A percentile compares a stretch with the other conserved stretches of the same genome.
phyloP scores from a whole-genome alignment of 148 eudicot species.

The Cornus kousa region DNA sequence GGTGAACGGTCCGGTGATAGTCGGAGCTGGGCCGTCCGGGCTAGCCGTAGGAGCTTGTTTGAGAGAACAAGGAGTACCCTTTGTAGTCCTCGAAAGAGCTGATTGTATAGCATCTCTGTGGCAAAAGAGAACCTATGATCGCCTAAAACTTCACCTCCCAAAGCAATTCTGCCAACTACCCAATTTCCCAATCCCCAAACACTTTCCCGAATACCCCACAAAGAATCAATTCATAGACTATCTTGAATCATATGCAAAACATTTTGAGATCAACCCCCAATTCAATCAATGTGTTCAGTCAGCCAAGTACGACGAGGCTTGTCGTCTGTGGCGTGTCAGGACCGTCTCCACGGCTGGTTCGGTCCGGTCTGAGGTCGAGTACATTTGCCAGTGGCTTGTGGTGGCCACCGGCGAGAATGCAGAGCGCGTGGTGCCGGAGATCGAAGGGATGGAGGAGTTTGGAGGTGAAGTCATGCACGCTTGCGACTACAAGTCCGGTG shows the following conservation, averaged over 20 bases:
- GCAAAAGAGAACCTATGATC: conserved; percentile 79
- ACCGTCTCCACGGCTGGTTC: conserved; percentile 23
- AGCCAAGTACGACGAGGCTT: conserved; percentile 64
- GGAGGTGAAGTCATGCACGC: conserved; percentile 72
- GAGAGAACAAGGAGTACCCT: conserved; percentile 67
- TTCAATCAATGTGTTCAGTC: conserved; percentile 68
- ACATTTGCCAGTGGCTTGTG: conserved; percentile 76
- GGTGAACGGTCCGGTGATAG: conserved; percentile 89
- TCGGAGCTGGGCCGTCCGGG: conserved; percentile 91
- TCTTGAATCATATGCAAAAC: conserved; percentile 64
- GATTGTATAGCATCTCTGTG: conserved; percentile 89
- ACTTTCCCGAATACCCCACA: conserved; percentile 76
- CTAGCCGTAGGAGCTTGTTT: conserved; percentile 84
- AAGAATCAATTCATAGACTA: conserved; percentile 77
- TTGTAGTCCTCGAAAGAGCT: conserved; percentile 60
- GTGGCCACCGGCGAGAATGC: conserved; percentile 97
- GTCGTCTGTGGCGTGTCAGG: conserved; percentile 64
- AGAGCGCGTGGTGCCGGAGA: conserved; percentile 65
- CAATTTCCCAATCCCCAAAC: conserved; percentile 61
- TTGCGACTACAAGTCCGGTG: conserved; percentile 79
- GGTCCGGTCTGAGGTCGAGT: conserved; percentile 52
- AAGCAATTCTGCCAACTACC: conserved; percentile 84
- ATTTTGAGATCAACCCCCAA: conserved; percentile 55
- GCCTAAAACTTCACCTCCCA: conserved; percentile 83
- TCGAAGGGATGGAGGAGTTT: conserved; percentile 62